Conservation (phyloP, 805 yeast species). For the Ogataea methylovora region DNA sequence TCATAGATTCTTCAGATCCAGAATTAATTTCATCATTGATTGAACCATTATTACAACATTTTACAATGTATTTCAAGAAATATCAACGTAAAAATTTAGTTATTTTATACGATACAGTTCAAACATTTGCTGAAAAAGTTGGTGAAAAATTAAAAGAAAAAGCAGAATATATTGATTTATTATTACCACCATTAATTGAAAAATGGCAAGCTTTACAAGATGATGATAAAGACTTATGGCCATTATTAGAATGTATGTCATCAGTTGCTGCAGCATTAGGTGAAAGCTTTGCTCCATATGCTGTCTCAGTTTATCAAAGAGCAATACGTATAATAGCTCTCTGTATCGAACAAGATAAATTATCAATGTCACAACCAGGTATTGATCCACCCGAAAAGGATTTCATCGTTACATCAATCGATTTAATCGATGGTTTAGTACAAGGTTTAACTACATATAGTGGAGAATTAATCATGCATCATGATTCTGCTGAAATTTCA, state of each 20-base stretch:
- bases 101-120: constrained; percentile 83
- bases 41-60: constrained; percentile 60
- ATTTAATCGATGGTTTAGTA: constrained; percentile 83
- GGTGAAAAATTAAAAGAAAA: constrained; percentile 48
- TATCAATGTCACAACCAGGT: constrained; percentile 57
- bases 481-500: constrained; percentile 19
- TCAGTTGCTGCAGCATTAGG: constrained; percentile 85
- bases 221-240: constrained; percentile 83
- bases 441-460: constrained; percentile 75
- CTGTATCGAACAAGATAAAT: constrained; percentile 60
- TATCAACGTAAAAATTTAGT: constrained; percentile 81
- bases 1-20: constrained; percentile 70
- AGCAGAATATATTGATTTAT: constrained; percentile 46
- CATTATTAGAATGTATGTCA: constrained; percentile 87
- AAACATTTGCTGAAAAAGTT: constrained; percentile 76
- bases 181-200: constrained; percentile 74
- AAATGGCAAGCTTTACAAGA: constrained; percentile 77
- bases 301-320: constrained; percentile 76
- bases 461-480: constrained; percentile 42
- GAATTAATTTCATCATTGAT: constrained; percentile 53
- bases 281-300: constrained; percentile 79
- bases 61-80: constrained; percentile 62
- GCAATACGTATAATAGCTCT: constrained; percentile 62
- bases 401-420: constrained; percentile 81
- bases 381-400: constrained; percentile 81